phyloP scores from a whole-genome alignment of 1,139 yeast genomes.

The Suhomyces bolitotheri region DNA sequence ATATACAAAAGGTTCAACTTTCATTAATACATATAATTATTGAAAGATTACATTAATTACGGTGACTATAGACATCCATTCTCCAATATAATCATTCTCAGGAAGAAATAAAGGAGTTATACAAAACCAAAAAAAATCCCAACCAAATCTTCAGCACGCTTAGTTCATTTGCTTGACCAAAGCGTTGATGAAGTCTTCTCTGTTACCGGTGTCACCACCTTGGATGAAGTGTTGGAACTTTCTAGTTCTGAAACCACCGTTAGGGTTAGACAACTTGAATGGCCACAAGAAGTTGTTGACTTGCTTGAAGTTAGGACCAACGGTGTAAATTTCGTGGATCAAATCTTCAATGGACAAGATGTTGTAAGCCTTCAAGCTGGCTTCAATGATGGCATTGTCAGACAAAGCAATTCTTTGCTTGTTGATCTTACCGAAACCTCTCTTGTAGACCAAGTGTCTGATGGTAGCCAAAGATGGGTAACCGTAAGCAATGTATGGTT shows the following conservation, averaged over 20 bases:
- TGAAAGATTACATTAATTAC: slow-evolving; percentile 18
- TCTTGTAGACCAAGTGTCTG: slow-evolving; percentile 97
- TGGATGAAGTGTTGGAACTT: slow-evolving; percentile 99
- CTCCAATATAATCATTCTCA: slow-evolving; percentile 12
- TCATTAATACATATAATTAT: slow-evolving; percentile 7
- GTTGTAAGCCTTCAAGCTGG: slow-evolving; percentile 93
- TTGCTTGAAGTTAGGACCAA: slow-evolving; percentile 99
- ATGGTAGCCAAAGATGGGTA: slow-evolving; percentile 97
- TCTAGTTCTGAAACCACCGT: slow-evolving; percentile 99
- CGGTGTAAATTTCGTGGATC: slow-evolving; percentile 98
- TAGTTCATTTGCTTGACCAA: slow-evolving; percentile 97
- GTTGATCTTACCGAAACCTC: slow-evolving; percentile 99
- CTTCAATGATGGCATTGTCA: slow-evolving; percentile 94
- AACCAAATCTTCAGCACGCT: slow-evolving; percentile 21
- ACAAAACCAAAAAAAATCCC: slow-evolving; percentile 14
- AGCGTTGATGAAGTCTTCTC: slow-evolving; percentile 97
- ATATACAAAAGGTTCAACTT: too few relatives aligned
- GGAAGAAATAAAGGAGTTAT: slow-evolving; percentile 17
- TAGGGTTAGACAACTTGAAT: slow-evolving; percentile 98
- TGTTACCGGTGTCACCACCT: slow-evolving; percentile 99
- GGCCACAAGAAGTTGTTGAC: slow-evolving; percentile 99
- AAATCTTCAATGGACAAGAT: slow-evolving; percentile 94
- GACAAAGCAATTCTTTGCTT: slow-evolving; percentile 96
- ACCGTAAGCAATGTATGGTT: slow-evolving; percentile 99
- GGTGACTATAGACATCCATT: slow-evolving; percentile 14